These are phyloP conservation scores for Mycena galopus DNA, from an alignment of 768 basidiomycete species.

Conservation along the genomic window DNA sequence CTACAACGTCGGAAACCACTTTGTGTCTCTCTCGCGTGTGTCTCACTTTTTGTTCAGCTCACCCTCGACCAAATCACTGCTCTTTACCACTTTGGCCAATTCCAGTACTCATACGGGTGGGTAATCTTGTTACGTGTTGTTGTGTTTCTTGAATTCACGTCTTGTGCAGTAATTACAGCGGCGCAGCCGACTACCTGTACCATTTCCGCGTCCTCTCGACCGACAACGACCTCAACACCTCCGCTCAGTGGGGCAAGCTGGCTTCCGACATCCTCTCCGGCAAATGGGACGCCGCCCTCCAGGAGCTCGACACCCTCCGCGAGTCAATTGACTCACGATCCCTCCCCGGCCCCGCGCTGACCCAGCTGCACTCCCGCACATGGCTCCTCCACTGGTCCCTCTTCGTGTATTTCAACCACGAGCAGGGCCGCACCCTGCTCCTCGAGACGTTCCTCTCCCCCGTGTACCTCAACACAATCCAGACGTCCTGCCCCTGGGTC, in stretches of 20 bases:
- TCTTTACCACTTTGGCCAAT: constrained; percentile 97
- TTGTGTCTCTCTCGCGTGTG: constrained; percentile 14
- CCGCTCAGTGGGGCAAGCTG: constrained; percentile 99
- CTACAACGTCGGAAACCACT: constrained; percentile 74
- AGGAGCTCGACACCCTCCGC: constrained; percentile 95
- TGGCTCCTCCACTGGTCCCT: constrained; percentile 99
- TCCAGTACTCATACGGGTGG: constrained; percentile 95
- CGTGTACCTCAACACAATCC: constrained; percentile 98
- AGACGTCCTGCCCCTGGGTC: constrained; percentile 95
- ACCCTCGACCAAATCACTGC: constrained; percentile 95
- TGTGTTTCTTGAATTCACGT: not conserved
- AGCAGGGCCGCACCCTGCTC: constrained; percentile 89
- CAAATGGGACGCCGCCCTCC: constrained; percentile 94
- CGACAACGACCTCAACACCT: constrained; percentile 91
- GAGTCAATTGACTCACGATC: constrained; percentile 90
- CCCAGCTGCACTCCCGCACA: constrained; percentile 92
- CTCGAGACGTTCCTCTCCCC: constrained; percentile 97
- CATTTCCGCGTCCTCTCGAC: constrained; percentile 98
- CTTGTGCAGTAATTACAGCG: constrained; percentile 77
- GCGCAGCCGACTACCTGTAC: constrained; percentile 97
- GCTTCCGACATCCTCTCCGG: constrained; percentile 96
- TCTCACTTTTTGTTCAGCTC: constrained; percentile 64
- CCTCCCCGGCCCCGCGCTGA: constrained; percentile 79
- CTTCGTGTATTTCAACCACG: constrained; percentile 98
- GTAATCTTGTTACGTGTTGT: not conserved